Base-by-base conservation (phyloP, 495 filamentous ascomycete genomes). In the Tuber microsphaerosporum region DNA sequence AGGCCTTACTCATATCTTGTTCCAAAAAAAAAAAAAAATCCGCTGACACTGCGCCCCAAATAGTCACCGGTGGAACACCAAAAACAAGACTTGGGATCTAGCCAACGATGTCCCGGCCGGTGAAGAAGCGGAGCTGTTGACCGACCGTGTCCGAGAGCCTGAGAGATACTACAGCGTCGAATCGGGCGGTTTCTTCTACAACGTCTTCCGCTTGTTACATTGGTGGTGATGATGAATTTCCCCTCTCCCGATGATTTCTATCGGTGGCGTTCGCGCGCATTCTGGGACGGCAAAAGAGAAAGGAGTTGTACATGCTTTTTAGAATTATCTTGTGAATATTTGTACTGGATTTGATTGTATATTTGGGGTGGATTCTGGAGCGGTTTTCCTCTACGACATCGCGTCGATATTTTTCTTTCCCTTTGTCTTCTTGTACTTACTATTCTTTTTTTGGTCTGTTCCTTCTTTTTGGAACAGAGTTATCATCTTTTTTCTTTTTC, bases 331-430 rank as follows among this genome's bases (percentile, higher is more conserved):
- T 73, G 84, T 81, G 80, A 79, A 74, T 77, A 76, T 79, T 81
- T 74, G 80, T 75, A 77, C n/a, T 34, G 78, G 78, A 75, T 80
- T 77, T 80, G 81, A 73, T 77, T 79, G 74, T 82, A 80, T 80
- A 79, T 75, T 71, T 76, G 79, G 77, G 76, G 79, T 82, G 84
- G 80, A 75, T 76, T 81, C 75, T 84, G 85, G 83, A 81, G 84
- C n/a, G n/a, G 12, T 12, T 31, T 65, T 16, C 56, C 56, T 26
- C 2, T 6, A 65, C 17, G n/a, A 31, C 56, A 65, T 4, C 14
- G 5, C 26, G 26, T 34, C 16, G 26, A 19, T 65, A 17, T 73
- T 78, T 76, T 74, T 31, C 41, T 17, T 34, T 77, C 45, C 46
- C 31, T 74, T 71, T 34, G 71, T 43, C 31, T 70, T 43, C 10